Percentiles rank a stretch among this genome's conserved stretches.
Conservation (phyloP, 2,329 filamentous ascomycete species). For the Cladosporium sp. region DNA sequence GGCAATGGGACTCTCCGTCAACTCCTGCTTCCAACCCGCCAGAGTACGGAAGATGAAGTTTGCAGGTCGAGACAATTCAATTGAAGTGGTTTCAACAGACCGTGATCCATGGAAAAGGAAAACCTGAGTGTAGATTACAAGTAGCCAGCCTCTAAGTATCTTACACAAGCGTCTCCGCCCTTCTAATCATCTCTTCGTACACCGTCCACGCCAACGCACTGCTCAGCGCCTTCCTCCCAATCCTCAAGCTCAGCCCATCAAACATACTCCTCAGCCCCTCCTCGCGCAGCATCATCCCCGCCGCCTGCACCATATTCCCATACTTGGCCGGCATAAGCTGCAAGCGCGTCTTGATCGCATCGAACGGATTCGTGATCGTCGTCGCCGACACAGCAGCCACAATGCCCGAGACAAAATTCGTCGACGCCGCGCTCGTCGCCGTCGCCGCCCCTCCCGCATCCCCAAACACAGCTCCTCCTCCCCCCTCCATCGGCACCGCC, state of each 20-base stretch:
- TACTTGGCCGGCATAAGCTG: slow-evolving; percentile 83
- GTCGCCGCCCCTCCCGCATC: slow-evolving; percentile 8
- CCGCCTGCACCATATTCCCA: slow-evolving; percentile 73
- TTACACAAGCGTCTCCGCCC: slow-evolving; percentile 47
- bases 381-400: slow-evolving; percentile 78
- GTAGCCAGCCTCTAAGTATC: slow-evolving; percentile 15
- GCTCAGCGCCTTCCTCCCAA: slow-evolving; percentile 85
- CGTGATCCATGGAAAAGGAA: background rate
- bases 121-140: slow-evolving; percentile 5
- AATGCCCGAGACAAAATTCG: slow-evolving; percentile 82
- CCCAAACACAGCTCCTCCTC: slow-evolving; percentile 8
- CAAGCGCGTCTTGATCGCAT: slow-evolving; percentile 90
- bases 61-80: too few species aligned
- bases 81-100: too few species aligned
- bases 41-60: too few species aligned
- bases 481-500: slow-evolving; percentile 17
- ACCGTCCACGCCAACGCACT: slow-evolving; percentile 95
- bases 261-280: slow-evolving; percentile 77
- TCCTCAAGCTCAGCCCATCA: slow-evolving; percentile 77
- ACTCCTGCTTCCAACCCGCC: too few species aligned
- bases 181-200: slow-evolving; percentile 85
- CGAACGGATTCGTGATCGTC: slow-evolving; percentile 89
- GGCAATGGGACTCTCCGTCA: too few species aligned
- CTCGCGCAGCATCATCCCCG: slow-evolving; percentile 68
- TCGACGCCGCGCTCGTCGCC: slow-evolving; percentile 49